Evolutionary conservation across 768 basidiomycete genomes (phyloP), one percentile per base, ranked within the genome.

Genomic region (Mycena galopus): DNA sequence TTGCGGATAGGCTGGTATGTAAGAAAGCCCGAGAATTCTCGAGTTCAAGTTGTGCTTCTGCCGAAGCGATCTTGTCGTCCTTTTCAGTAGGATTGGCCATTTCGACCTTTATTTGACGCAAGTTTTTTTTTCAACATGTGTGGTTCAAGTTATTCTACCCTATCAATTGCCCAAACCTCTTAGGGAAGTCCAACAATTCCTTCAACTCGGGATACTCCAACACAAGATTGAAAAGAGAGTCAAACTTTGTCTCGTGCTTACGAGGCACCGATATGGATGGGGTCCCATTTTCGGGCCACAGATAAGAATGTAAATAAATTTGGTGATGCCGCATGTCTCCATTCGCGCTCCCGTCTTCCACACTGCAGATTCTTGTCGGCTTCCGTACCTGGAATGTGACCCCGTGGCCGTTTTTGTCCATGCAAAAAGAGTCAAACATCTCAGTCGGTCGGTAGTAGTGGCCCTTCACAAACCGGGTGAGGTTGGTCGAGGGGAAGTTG

Each of bases 171-270:
- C n/a, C n/a, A n/a, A n/a, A n/a, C n/a, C n/a, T n/a, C n/a, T n/a
- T n/a, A n/a, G n/a, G n/a, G n/a, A n/a, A n/a, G n/a, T n/a, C n/a
- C 62, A 64, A 51, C 47, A 35, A 51, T 51, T 64, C 21, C 32
- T 51, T 64, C 16, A 47, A 29, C 30, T 51, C 62, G 19, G 62
- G 62, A n/a, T 64, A 64, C 44, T 64, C 62, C 62, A 64, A 64
- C 62, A 64, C 62, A 51, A 64, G 62, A 64, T 64, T 30, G 47
- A 50, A 64, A 64, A 64, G 51, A 64, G 3, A 29, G 30, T 64
- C 62, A 51, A 64, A 64, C 62, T 64, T 64, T 11, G 11, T 29
- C 47, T 64, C 62, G 21, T 64, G 47, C 30, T 51, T 16, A 47
- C 27, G 32, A 30, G 47, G 62, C 30, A 64, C 62, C 35, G 35